These are phyloP conservation scores for Xylariaceae sp. DNA, from an alignment of 2,329 filamentous ascomycete species.

Conservation along the genomic window DNA sequence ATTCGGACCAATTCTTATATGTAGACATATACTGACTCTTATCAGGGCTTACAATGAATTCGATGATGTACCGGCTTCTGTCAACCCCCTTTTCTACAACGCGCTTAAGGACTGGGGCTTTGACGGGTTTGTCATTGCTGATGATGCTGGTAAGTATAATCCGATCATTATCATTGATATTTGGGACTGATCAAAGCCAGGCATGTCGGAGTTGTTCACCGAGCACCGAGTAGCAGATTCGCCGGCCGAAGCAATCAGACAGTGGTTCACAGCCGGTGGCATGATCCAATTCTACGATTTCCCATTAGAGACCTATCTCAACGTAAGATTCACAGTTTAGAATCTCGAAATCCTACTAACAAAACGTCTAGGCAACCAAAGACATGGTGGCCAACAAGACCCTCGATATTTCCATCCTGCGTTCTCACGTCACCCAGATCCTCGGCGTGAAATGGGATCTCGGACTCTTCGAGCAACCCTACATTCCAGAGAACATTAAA, in stretches of 20 bases:
- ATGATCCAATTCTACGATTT: constrained; percentile 45
- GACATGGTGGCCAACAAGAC: constrained; percentile 35
- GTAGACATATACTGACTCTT: not conserved
- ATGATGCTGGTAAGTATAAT: constrained; percentile 34
- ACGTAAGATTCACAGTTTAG: constrained; percentile 27
- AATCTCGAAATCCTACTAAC: constrained; percentile 29
- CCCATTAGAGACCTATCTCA: constrained; percentile 35
- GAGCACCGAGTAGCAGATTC: constrained; percentile 36
- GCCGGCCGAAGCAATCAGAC: constrained; percentile 36
- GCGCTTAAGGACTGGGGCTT: constrained; percentile 37
- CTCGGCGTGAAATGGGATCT: constrained; percentile 41
- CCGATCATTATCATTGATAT: not conserved
- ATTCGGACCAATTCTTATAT: not conserved
- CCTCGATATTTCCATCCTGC: constrained; percentile 33
- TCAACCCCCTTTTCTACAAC: constrained; percentile 37
- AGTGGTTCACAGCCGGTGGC: constrained; percentile 42
- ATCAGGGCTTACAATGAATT: constrained; percentile 38
- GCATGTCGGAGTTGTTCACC: constrained; percentile 32
- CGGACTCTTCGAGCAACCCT: constrained; percentile 38
- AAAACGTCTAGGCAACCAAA: constrained; percentile 28
- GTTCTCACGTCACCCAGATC: constrained; percentile 35
- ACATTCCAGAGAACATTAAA: constrained; percentile 33
- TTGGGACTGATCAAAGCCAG: constrained; percentile 19
- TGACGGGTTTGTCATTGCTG: constrained; percentile 39
- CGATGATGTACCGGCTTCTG: constrained; percentile 37